These are phyloP conservation scores for Russula ochroleuca DNA, from an alignment of 768 basidiomycete species.

Conservation along the genomic window DNA sequence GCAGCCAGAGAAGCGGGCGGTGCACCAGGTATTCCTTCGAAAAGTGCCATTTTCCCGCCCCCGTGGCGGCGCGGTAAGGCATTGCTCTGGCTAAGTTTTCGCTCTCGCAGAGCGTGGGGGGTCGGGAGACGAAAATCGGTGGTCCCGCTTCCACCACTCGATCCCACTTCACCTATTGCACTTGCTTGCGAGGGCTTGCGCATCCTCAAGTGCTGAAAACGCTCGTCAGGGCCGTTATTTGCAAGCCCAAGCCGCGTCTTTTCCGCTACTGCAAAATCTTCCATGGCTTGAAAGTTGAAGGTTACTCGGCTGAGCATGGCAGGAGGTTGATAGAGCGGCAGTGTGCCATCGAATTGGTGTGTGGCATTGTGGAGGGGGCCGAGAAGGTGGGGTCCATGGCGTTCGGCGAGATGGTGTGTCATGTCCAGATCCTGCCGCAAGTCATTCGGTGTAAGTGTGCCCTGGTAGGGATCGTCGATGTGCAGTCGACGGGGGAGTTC, in stretches of 20 bases:
- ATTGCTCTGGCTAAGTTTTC: constrained; percentile 84
- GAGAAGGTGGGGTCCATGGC: constrained; percentile 50
- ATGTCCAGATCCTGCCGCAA: constrained; percentile 9
- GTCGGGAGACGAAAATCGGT: constrained; percentile 33
- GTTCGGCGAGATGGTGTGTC: constrained; percentile 16
- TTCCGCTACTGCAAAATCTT: constrained; percentile 70
- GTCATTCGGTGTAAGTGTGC: neutral
- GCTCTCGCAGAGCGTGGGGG: constrained; percentile 66
- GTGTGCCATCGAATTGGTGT: constrained; percentile 37
- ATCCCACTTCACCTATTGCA: constrained; percentile 26
- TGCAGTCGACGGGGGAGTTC: constrained; percentile 27
- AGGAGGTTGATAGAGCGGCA: constrained; percentile 69
- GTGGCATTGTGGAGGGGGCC: constrained; percentile 30
- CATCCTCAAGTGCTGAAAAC: constrained; percentile 30
- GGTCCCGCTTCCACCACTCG: constrained; percentile 26
- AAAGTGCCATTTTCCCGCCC: constrained; percentile 84
- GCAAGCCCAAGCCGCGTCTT: constrained; percentile 57
- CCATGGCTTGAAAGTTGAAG: constrained; percentile 75
- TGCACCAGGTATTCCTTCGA: constrained; percentile 57
- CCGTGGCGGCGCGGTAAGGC: constrained; percentile 58
- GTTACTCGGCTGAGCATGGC: constrained; percentile 39
- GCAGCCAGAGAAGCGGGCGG: constrained; percentile 40
- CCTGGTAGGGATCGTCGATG: neutral
- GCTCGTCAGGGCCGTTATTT: constrained; percentile 37
- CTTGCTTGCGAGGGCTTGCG: constrained; percentile 20